phyloP scores from a whole-genome alignment of 2,329 filamentous ascomycete genomes.

The Aspergillus calidoustus region DNA sequence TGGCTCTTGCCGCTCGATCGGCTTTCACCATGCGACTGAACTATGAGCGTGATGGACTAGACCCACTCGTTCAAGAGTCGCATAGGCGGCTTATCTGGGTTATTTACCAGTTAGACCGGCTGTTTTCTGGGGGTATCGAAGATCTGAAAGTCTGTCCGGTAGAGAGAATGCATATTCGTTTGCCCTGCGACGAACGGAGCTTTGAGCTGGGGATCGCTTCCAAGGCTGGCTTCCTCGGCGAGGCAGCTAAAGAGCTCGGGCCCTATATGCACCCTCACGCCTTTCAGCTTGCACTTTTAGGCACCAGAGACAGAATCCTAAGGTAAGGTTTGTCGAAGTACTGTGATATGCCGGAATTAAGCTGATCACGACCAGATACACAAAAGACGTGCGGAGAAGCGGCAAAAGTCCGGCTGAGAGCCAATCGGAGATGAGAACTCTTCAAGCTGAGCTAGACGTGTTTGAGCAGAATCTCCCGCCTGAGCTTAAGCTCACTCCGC shows the following conservation, averaged over 20 bases:
- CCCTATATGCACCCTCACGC: background rate
- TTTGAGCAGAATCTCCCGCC: slow-evolving; percentile 3
- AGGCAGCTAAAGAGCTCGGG: background rate
- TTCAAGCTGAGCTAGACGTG: slow-evolving; percentile 1
- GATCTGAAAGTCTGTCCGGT: slow-evolving; percentile 2
- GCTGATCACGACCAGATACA: slow-evolving; percentile 2
- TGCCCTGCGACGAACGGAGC: slow-evolving; percentile 9
- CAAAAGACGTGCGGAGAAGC: slow-evolving; percentile 1
- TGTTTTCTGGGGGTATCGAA: slow-evolving; percentile 4
- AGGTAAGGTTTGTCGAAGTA: background rate
- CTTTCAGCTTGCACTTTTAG: slow-evolving; percentile 3
- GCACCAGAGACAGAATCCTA: background rate
- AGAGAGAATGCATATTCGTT: slow-evolving; percentile 6
- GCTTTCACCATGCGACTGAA: slow-evolving; percentile 9
- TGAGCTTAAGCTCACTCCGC: slow-evolving; percentile 2
- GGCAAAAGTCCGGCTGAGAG: background rate
- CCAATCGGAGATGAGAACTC: background rate
- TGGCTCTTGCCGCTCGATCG: slow-evolving; percentile 8
- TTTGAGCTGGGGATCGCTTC: background rate
- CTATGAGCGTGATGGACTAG: background rate
- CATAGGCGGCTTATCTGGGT: slow-evolving; percentile 4
- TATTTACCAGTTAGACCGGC: slow-evolving; percentile 1
- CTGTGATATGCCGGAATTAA: background rate
- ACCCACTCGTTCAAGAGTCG: slow-evolving; percentile 7
- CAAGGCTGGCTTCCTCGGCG: background rate